Percentiles rank a stretch among this genome's conserved stretches.
Conservation (phyloP, 2,329 filamentous ascomycete species). For the Aspergillus calidoustus region DNA sequence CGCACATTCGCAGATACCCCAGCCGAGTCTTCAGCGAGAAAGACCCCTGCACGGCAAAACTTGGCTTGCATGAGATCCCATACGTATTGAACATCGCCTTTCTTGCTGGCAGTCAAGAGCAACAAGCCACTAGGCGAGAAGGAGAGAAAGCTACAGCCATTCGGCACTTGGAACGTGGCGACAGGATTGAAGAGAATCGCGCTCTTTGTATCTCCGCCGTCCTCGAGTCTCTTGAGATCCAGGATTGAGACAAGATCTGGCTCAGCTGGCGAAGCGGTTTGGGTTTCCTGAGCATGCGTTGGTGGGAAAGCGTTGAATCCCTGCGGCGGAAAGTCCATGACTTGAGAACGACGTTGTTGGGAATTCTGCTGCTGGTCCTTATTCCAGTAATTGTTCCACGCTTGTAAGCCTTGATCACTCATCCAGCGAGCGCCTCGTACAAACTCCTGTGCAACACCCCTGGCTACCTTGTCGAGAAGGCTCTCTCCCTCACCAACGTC, state of each 20-base stretch:
- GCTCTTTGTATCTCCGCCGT: constrained; percentile 41
- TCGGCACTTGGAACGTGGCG: constrained; percentile 52
- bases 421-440: constrained; percentile 55
- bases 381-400: constrained; percentile 57
- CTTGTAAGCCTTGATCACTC: constrained; percentile 54
- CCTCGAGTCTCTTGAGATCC: constrained; percentile 50
- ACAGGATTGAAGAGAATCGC: constrained; percentile 40
- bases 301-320: constrained; percentile 49
- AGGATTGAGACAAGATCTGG: constrained; percentile 53
- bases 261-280: constrained; percentile 40
- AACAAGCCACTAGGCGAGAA: constrained; percentile 53
- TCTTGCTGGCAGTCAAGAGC: constrained; percentile 53
- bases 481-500: constrained; percentile 54
- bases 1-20: constrained; percentile 60
- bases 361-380: constrained; percentile 43
- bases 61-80: constrained; percentile 56
- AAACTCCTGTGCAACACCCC: constrained; percentile 55
- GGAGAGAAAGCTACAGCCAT: constrained; percentile 56
- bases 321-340: constrained; percentile 35
- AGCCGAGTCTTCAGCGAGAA: constrained; percentile 42
- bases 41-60: constrained; percentile 45
- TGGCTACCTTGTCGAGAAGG: constrained; percentile 52
- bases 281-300: constrained; percentile 50
- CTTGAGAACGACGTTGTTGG: constrained; percentile 36
- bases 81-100: constrained; percentile 55